Base-by-base conservation (phyloP, 345 rosid species). In the Rhodomyrtus tomentosa region DNA sequence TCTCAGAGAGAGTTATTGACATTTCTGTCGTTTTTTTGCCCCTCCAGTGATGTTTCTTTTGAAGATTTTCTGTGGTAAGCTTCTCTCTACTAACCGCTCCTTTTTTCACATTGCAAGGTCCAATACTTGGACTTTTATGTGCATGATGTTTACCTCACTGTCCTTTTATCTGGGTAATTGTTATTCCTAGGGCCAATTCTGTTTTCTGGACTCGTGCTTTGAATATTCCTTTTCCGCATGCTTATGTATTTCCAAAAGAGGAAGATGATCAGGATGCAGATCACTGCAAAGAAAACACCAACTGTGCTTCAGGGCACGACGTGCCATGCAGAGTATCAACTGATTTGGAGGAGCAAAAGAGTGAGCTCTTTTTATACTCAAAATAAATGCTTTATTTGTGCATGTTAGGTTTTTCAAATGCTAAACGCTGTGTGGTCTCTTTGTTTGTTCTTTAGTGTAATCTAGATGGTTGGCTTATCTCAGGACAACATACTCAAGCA, bases 201-300 rank as follows among this genome's bases (percentile, higher is more conserved):
- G 87, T 96, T 84, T 96, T 96, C 87, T 96, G 99, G 99, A 91
- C 92, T 85, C 98, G 98, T 87, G 98, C 98, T 72, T 87, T 96
- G 92, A 96, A 93, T 91, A 92, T 95, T 87, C 99, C 99, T 86
- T 90, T 96, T 88, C 99, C 98, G 10, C 95, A 79, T 81, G 93
- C 95, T 84, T 96, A 91, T 40, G 97, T 96, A 58, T 96, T 96
- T 89, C 99, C 98, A 40, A 91, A 89, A 89, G 86, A 83, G 87
- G 89, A 88, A 85, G 93, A 91, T 84, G 89, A 87, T 68, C 84
- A 62, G 80, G 85, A 45, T 16, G 88, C 52, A 40, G 62, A 84
- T 74, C 76, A 27, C 59, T 56, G 84, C 53, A 62, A 79, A 83
- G 81, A 87, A 36, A 81, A 76, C n/a, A 50, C 24, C 38, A 55